These are phyloP conservation scores for Orychophragmus violaceus DNA, from an alignment of 345 rosid species.

Conservation along the genomic window DNA sequence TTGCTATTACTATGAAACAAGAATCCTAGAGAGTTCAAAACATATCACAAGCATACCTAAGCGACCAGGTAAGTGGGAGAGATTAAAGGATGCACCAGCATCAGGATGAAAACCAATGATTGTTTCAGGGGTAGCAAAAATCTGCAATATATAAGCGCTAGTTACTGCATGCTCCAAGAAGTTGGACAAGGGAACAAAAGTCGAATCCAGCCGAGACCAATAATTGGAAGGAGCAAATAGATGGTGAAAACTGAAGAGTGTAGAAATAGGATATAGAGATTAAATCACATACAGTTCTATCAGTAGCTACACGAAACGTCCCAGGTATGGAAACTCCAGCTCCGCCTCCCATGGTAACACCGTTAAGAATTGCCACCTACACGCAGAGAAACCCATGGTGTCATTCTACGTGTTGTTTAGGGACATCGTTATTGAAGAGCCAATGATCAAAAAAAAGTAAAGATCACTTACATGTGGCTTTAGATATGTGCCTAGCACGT, in stretches of 20 bases:
- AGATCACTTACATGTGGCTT: conserved; percentile 44
- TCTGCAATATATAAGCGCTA: conserved; percentile 39
- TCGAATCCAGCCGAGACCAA: conserved; percentile 5
- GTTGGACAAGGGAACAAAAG: background rate
- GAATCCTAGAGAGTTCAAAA: background rate
- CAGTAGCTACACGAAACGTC: conserved; percentile 73
- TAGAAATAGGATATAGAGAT: background rate
- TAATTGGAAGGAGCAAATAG: background rate
- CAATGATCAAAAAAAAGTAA: background rate
- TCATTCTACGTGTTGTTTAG: background rate
- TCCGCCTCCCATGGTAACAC: conserved; percentile 96
- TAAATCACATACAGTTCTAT: conserved; percentile 58
- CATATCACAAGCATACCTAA: conserved; percentile 47
- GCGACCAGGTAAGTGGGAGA: conserved; percentile 78
- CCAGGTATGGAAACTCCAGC: conserved; percentile 93
- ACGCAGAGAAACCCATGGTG: conserved; percentile 6
- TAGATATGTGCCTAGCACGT: conserved; percentile 35
- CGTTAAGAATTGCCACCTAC: conserved; percentile 80
- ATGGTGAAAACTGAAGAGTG: background rate
- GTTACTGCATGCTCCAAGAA: conserved; percentile 10
- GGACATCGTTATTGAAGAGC: background rate
- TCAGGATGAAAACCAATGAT: conserved; percentile 94
- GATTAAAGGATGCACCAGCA: conserved; percentile 93
- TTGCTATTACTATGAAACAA: conserved; percentile 2
- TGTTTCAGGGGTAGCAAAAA: conserved; percentile 94